Evolutionary conservation across 768 basidiomycete genomes (phyloP).

Genomic region (Melanogaster broomeanus): DNA sequence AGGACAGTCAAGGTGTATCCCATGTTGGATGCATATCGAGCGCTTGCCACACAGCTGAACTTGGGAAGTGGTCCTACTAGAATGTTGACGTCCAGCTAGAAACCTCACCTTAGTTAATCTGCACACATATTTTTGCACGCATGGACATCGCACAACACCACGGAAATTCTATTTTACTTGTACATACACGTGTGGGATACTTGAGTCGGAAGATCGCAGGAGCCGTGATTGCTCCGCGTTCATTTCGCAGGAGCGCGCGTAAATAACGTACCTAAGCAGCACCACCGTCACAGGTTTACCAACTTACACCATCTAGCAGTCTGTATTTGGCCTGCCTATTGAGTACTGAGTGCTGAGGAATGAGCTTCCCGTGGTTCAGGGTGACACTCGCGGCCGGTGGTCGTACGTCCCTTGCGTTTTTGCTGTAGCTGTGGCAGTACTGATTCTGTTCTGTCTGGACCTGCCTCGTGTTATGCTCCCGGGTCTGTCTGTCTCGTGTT

Average conservation of each 20-base stretch:
- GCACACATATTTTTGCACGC: not conserved
- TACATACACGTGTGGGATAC: not conserved
- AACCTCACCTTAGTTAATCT: not conserved
- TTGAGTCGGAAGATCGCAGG: too few relatives aligned
- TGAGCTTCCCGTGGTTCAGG: conserved; percentile 61
- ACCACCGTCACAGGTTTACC: not conserved
- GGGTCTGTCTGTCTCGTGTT: too few relatives aligned
- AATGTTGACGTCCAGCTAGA: too few relatives aligned
- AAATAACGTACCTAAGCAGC: not conserved
- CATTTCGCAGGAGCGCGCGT: not conserved
- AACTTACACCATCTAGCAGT: not conserved
- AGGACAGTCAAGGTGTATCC: not conserved
- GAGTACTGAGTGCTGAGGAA: too few relatives aligned
- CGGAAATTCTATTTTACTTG: not conserved
- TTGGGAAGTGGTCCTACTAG: too few relatives aligned
- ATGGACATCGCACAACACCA: not conserved
- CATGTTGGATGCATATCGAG: not conserved
- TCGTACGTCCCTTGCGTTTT: conserved; percentile 40
- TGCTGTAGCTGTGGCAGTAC: not conserved
- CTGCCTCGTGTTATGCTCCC: not conserved
- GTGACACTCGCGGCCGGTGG: conserved; percentile 47
- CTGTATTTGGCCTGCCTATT: not conserved
- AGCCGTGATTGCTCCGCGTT: too few relatives aligned
- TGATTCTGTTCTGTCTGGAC: conserved; percentile 5
- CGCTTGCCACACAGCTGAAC: not conserved